Evolutionary conservation across 176 grass and related monocot species (phyloP), one percentile per base, ranked within the genome.

Genomic region (Cenchrus americanus): DNA sequence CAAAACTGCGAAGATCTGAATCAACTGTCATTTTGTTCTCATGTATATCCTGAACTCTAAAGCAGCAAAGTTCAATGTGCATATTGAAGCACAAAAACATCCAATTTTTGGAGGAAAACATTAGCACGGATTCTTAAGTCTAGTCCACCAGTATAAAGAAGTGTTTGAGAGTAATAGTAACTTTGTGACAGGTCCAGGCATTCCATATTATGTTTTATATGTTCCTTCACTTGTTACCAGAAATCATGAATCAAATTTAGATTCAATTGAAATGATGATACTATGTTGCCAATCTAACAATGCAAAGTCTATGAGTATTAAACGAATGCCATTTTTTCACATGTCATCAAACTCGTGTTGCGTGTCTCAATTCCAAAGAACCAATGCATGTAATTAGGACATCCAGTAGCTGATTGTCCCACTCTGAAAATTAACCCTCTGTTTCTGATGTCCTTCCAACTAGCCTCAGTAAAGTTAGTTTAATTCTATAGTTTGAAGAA

Each of bases 401-500:
- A 81, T 34, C 24, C 60, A 68, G 26, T 23, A 14, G 51, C 24
- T 3, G 17, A 66, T 49, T 24, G 11, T 15, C 50, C 4, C 0
- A 48, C 34, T 58, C 18, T 60, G 14, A 76, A 76, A 49, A 2
- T 60, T 75, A 62, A 26, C 21, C 23, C 18, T 87, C 69, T 61
- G 71, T 46, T 87, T 61, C 47, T n/a, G 0, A 54, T 32, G 54
- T 12, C 49, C 17, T 75, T 62, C 51, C 48, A 67, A 40, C 63
- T 62, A 65, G 5, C 51, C 50, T 52, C 41, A 62, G 27, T 80
- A 53, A 62, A 24, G 23, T 55, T 60, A 59, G 49, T 67, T 83
- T 86, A n/a, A 57, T 62, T 79, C 27, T 43, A 61, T 51, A 61
- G 41, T 78, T 71, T 71, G 5, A 83, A 83, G 13, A 78, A 62